Evolutionary conservation across 1,139 yeast genomes (phyloP).

Genomic region (Taphrina pruni): DNA sequence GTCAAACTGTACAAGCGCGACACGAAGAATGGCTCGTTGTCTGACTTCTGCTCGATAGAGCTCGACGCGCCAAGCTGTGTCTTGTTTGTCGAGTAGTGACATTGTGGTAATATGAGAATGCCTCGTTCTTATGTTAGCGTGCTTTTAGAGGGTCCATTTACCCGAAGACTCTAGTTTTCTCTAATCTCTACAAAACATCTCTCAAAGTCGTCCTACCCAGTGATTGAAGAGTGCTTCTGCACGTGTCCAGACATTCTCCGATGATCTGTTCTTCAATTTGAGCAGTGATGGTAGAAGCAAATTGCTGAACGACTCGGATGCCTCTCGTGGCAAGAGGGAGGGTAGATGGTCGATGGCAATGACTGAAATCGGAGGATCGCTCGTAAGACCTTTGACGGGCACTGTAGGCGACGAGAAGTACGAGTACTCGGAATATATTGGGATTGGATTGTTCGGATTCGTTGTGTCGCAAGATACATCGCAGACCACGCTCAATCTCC

Average conservation of each 20-base stretch:
- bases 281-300: constrained; percentile 88
- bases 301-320: constrained; percentile 84
- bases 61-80: constrained; percentile 18
- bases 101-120: not conserved
- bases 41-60: constrained; percentile 4
- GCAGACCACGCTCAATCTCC: constrained; percentile 88
- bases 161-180: too few relatives aligned
- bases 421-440: constrained; percentile 87
- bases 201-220: constrained; percentile 60
- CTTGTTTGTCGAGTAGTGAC: constrained; percentile 1
- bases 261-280: constrained; percentile 77
- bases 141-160: too few relatives aligned
- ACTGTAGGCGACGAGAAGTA: constrained; percentile 91
- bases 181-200: too few relatives aligned
- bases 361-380: constrained; percentile 80
- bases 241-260: constrained; percentile 88
- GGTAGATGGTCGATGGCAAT: constrained; percentile 98
- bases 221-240: constrained; percentile 83
- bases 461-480: constrained; percentile 99
- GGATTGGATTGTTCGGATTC: constrained; percentile 96
- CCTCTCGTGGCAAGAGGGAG: constrained; percentile 91
- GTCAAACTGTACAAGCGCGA: constrained; percentile 25
- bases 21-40: constrained; percentile 2
- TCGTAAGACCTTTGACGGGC: constrained; percentile 71
- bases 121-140: not conserved